Evolutionary conservation across 805 yeast genomes (phyloP).

Genomic region (Wickerhamomyces alni): DNA sequence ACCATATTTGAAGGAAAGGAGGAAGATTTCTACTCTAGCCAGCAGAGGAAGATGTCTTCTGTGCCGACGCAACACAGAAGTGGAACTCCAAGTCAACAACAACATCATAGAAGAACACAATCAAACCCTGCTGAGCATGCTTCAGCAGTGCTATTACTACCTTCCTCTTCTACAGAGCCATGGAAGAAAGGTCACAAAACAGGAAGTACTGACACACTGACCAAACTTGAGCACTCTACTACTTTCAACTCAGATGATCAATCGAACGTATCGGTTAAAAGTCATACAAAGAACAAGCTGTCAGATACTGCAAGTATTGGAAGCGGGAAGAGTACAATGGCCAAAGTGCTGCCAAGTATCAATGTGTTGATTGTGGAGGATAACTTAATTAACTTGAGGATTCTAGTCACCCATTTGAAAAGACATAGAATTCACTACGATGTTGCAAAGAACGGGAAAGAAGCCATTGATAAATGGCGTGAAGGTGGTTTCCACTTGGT

Average conservation of each 20-base stretch:
- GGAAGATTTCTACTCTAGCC: constrained; percentile 10
- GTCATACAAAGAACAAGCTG: background rate
- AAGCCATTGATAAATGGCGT: constrained; percentile 92
- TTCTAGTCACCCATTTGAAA: constrained; percentile 81
- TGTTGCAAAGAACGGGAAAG: constrained; percentile 89
- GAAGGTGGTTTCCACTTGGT: constrained; percentile 92
- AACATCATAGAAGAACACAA: constrained; percentile 15
- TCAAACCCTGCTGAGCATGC: constrained; percentile 22
- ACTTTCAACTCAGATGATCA: background rate
- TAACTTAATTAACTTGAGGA: constrained; percentile 88
- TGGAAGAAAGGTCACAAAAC: background rate
- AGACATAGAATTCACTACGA: constrained; percentile 80
- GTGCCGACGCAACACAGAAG: constrained; percentile 11
- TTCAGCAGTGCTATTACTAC: constrained; percentile 21
- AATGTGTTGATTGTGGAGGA: constrained; percentile 94
- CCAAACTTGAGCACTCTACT: background rate
- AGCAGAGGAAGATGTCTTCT: constrained; percentile 14
- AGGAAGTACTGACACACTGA: background rate
- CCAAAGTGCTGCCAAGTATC: constrained; percentile 77
- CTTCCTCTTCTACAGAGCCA: constrained; percentile 7
- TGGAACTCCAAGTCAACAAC: constrained; percentile 6
- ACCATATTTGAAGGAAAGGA: constrained; percentile 21
- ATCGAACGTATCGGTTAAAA: background rate
- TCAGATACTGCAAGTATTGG: constrained; percentile 2
- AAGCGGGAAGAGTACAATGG: constrained; percentile 26